These are phyloP conservation scores for Dryadomyces quercivorus DNA, from an alignment of 2,329 filamentous ascomycete genomes.

Conservation along the genomic window DNA sequence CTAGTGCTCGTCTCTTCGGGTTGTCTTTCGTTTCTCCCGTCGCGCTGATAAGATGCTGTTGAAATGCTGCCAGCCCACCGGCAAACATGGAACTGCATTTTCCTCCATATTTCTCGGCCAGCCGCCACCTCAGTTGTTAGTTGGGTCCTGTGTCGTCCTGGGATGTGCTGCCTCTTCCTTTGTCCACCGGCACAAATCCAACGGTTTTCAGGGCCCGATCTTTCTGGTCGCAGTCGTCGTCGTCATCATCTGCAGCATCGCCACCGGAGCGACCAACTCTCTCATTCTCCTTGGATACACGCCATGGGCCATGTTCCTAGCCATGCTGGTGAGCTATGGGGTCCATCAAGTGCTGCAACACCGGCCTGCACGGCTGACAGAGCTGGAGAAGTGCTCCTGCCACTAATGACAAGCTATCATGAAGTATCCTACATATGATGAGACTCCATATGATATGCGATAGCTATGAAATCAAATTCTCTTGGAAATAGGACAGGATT, in stretches of 20 bases:
- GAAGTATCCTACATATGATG: too few species aligned
- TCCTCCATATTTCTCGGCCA: conserved; percentile 14
- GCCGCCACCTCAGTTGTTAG: conserved; percentile 21
- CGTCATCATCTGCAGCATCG: conserved; percentile 16
- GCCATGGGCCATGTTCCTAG: conserved; percentile 22
- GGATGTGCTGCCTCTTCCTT: conserved; percentile 25
- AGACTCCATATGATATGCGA: too few species aligned
- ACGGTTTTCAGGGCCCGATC: conserved; percentile 19
- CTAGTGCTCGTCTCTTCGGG: background rate
- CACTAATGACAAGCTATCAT: background rate
- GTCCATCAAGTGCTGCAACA: background rate
- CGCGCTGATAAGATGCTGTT: background rate
- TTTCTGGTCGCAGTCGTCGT: conserved; percentile 16
- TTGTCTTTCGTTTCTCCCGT: background rate
- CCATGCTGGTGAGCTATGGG: conserved; percentile 20
- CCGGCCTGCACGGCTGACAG: background rate
- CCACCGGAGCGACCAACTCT: conserved; percentile 15
- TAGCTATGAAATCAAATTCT: too few species aligned
- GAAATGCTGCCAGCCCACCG: background rate
- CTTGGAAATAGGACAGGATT: too few species aligned
- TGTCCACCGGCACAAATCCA: conserved; percentile 20
- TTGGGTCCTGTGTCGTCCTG: conserved; percentile 21
- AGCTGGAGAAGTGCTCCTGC: background rate
- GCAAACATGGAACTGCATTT: background rate
- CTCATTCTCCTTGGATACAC: conserved; percentile 22